Evolutionary conservation across 1,284 basidiomycete species (phyloP).

Genomic region (Cryptococcus wingfieldii): DNA sequence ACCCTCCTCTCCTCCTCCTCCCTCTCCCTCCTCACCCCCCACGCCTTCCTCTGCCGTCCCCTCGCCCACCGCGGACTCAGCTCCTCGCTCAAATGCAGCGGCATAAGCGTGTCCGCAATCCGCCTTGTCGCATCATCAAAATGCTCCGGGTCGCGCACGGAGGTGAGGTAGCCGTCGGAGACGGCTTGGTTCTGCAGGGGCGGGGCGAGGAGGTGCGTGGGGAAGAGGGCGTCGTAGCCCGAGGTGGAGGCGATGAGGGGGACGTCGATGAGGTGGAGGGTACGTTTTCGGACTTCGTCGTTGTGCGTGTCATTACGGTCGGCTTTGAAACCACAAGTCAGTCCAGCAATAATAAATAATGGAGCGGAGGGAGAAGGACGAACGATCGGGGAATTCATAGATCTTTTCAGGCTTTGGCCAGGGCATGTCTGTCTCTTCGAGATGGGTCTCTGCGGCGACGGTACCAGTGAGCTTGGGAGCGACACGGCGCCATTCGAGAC

Average conservation of each 20-base stretch:
- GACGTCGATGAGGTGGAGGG: constrained; percentile 10
- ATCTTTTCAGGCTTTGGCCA: constrained; percentile 28
- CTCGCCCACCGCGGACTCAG: constrained; percentile 43
- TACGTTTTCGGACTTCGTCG: constrained; percentile 2
- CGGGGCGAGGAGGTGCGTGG: not conserved
- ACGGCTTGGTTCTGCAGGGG: constrained; percentile 17
- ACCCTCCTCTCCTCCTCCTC: constrained; percentile 21
- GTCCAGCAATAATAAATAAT: not conserved
- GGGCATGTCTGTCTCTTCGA: constrained; percentile 22
- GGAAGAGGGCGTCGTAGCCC: not conserved
- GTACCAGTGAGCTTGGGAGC: constrained; percentile 30
- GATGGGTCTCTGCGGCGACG: constrained; percentile 7
- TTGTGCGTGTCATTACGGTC: constrained; percentile 20
- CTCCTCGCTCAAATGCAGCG: constrained; percentile 46
- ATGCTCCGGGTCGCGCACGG: constrained; percentile 5
- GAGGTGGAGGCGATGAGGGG: not conserved
- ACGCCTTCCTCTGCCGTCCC: constrained; percentile 36
- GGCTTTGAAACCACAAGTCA: not conserved
- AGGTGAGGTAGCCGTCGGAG: constrained; percentile 27
- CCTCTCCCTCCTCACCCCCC: constrained; percentile 27
- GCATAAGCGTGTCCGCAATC: constrained; percentile 41
- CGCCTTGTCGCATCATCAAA: constrained; percentile 1
- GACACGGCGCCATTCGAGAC: constrained; percentile 31
- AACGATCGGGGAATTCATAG: constrained; percentile 9
- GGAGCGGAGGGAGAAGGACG: not conserved